Percentiles rank a stretch among this genome's conserved stretches.
These are phyloP conservation scores for Phaeosphaeria sp. DNA, from an alignment of 2,329 filamentous ascomycete species.

Conservation along the genomic window DNA sequence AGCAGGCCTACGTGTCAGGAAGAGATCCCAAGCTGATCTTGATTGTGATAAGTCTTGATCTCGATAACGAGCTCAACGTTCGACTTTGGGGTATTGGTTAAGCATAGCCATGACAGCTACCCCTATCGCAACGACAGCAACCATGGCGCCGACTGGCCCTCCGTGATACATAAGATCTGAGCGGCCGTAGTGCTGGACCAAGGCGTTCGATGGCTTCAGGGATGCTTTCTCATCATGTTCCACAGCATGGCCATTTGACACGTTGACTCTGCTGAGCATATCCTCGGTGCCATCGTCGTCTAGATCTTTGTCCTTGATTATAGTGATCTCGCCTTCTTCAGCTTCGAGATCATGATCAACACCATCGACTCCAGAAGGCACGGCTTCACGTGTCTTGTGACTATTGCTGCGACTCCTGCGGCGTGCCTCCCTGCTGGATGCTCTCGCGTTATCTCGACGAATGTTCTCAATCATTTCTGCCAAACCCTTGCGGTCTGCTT, in stretches of 20 bases:
- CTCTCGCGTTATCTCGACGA: conserved; percentile 67
- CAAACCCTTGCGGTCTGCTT: conserved; percentile 78
- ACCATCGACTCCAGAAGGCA: conserved; percentile 20
- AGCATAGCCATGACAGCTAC: conserved; percentile 51
- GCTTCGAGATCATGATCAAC: conserved; percentile 26
- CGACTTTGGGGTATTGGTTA: conserved; percentile 53
- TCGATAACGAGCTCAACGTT: conserved; percentile 45
- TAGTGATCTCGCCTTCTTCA: conserved; percentile 46
- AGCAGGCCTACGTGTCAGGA: neutral
- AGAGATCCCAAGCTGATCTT: neutral
- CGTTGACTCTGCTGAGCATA: conserved; percentile 18
- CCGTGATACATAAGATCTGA: conserved; percentile 43
- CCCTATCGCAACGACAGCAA: conserved; percentile 49
- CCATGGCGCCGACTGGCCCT: conserved; percentile 47
- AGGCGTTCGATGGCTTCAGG: conserved; percentile 28
- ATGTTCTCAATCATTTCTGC: conserved; percentile 89
- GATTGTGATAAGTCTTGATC: conserved; percentile 5
- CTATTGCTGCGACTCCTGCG: conserved; percentile 34
- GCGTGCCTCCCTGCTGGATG: conserved; percentile 40
- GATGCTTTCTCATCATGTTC: conserved; percentile 26
- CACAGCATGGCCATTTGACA: conserved; percentile 41
- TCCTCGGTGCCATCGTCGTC: conserved; percentile 32
- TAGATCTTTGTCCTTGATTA: conserved; percentile 41
- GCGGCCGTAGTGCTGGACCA: conserved; percentile 34
- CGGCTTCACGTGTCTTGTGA: conserved; percentile 14